A percentile compares a stretch with the other conserved stretches of the same genome.
These are phyloP conservation scores for Penicillium sumatraense DNA, from an alignment of 2,329 filamentous ascomycete genomes.

Conservation along the genomic window DNA sequence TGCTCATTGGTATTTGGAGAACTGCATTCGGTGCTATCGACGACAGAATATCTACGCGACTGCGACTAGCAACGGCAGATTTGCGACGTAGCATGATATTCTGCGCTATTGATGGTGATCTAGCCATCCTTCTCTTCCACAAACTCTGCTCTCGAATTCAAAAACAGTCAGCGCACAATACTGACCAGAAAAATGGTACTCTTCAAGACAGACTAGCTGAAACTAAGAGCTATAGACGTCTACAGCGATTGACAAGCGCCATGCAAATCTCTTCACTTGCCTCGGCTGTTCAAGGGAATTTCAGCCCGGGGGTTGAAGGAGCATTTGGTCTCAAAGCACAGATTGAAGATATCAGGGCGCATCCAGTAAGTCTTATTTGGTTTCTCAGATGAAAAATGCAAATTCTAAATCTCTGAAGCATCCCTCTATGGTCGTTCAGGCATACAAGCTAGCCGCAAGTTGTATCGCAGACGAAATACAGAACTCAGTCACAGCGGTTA, in stretches of 20 bases:
- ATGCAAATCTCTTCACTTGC: not conserved
- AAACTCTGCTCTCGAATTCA: not conserved
- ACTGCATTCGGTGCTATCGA: not conserved
- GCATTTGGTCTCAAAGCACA: not conserved
- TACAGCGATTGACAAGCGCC: not conserved
- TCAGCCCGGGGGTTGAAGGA: conserved; percentile 2
- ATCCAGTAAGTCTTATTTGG: not conserved
- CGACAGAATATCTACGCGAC: not conserved
- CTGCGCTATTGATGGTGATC: not conserved
- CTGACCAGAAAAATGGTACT: not conserved
- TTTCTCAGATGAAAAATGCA: not conserved
- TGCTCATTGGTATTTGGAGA: not conserved
- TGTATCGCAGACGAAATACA: conserved; percentile 1
- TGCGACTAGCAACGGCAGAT: not conserved
- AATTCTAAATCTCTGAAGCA: not conserved
- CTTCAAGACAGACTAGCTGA: not conserved
- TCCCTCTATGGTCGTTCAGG: conserved; percentile 4
- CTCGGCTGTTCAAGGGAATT: not conserved
- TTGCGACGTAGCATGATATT: not conserved
- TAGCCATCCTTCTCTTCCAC: not conserved
- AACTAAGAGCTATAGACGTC: not conserved
- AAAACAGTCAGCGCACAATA: not conserved
- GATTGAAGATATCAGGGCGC: conserved; percentile 1
- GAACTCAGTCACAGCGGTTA: not conserved
- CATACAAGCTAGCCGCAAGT: not conserved